Percentiles rank a stretch among this genome's conserved stretches.
Evolutionary conservation across 352 stramenopile species (phyloP).

Genomic region (Phytophthora syringae): DNA sequence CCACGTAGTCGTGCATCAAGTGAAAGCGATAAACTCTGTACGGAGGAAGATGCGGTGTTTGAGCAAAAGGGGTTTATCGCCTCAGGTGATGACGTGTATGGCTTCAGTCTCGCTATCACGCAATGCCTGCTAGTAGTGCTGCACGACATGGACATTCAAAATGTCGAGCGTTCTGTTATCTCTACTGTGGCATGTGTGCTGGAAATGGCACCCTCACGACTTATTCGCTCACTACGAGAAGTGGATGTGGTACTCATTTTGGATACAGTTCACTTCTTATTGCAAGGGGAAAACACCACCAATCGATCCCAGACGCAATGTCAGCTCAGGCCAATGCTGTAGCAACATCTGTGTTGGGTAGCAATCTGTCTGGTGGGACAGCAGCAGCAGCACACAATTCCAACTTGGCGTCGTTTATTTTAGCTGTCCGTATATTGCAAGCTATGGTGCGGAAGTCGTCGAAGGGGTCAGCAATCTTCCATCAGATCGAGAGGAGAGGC

Average conservation of each 20-base stretch:
- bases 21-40: conserved; percentile 15
- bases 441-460: conserved; percentile 72
- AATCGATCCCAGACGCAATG: conserved; percentile 10
- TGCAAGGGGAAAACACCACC: conserved; percentile 53
- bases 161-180: conserved; percentile 66
- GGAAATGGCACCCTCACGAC: conserved; percentile 73
- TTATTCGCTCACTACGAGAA: conserved; percentile 58
- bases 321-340: background rate
- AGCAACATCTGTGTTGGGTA: background rate
- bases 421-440: conserved; percentile 77
- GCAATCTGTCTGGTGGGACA: background rate
- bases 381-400: conserved; percentile 33
- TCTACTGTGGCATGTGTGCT: conserved; percentile 71
- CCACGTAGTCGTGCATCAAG: conserved; percentile 6
- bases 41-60: conserved; percentile 13
- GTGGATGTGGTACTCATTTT: conserved; percentile 67
- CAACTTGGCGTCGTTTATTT: conserved; percentile 67
- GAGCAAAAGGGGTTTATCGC: conserved; percentile 30
- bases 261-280: conserved; percentile 71
- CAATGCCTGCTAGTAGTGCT: conserved; percentile 59
- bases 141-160: conserved; percentile 68
- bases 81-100: conserved; percentile 48
- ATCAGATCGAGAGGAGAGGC: conserved; percentile 82
- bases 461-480: conserved; percentile 64
- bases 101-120: conserved; percentile 55